These are phyloP conservation scores for Danielia oregonensis DNA, from an alignment of 805 yeast genomes.

Conservation along the genomic window DNA sequence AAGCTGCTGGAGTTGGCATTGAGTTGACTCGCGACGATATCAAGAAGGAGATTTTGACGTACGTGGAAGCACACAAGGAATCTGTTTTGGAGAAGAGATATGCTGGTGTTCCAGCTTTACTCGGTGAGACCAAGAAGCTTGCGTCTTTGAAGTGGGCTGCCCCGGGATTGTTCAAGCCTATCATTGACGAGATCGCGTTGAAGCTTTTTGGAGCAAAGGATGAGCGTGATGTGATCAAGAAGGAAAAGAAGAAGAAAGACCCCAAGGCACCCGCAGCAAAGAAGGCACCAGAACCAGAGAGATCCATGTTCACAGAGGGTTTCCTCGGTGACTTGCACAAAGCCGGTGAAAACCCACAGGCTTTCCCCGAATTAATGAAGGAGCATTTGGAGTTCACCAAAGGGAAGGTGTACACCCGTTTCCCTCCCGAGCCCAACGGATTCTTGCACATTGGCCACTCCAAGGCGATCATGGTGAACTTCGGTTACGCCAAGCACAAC, in stretches of 20 bases:
- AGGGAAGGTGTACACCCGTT: constrained; percentile 86
- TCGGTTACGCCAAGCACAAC: constrained; percentile 90
- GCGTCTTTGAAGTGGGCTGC: constrained; percentile 89
- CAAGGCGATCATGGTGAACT: constrained; percentile 95
- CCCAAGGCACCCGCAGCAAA: constrained; percentile 13
- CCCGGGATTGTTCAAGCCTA: constrained; percentile 81
- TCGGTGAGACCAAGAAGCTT: constrained; percentile 72
- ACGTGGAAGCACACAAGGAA: constrained; percentile 54
- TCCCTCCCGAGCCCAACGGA: constrained; percentile 99
- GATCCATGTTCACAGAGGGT: constrained; percentile 93
- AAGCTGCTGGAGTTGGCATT: constrained; percentile 76
- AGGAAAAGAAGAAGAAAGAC: constrained; percentile 19
- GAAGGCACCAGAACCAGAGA: constrained; percentile 20
- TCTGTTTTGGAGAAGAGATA: constrained; percentile 73
- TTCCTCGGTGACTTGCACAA: constrained; percentile 92
- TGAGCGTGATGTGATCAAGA: constrained; percentile 80
- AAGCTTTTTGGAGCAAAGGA: constrained; percentile 88
- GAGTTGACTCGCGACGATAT: constrained; percentile 67
- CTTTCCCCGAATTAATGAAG: constrained; percentile 75
- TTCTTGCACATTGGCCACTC: constrained; percentile 96
- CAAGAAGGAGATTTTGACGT: constrained; percentile 50
- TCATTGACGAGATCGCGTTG: constrained; percentile 74
- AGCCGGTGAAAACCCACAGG: constrained; percentile 94
- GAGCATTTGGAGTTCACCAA: constrained; percentile 75
- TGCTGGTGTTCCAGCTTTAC: constrained; percentile 67